phyloP scores from a whole-genome alignment of 2,329 filamentous ascomycete species.

The Colletotrichum australisinense region DNA sequence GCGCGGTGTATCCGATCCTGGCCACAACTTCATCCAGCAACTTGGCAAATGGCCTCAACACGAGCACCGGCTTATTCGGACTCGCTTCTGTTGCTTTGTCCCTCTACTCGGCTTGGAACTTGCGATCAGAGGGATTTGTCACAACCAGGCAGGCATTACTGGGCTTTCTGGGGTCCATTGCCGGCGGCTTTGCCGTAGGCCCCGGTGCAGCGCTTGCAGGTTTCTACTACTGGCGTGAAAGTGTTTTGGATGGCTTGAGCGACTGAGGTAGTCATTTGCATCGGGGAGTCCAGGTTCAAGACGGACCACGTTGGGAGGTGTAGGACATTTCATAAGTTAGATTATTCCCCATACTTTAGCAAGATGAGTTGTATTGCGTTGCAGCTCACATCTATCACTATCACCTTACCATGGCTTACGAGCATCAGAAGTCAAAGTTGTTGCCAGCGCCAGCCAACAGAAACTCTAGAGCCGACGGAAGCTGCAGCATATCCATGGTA shows the following conservation, averaged over 20 bases:
- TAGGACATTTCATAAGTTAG: no score
- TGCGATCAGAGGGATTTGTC: background rate
- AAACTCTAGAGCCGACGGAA: slow-evolving; percentile 45
- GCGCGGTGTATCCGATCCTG: background rate
- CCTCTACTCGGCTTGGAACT: background rate
- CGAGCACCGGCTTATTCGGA: slow-evolving; percentile 29
- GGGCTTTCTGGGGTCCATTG: background rate
- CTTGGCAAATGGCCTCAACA: background rate
- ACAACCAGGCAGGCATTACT: background rate
- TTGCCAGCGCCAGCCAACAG: slow-evolving; percentile 43
- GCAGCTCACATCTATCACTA: no score
- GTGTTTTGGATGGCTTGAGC: background rate
- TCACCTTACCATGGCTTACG: no score
- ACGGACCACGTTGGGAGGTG: background rate
- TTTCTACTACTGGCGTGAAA: slow-evolving; percentile 20
- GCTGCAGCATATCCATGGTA: slow-evolving; percentile 39
- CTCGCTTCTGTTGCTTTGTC: background rate
- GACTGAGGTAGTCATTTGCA: background rate
- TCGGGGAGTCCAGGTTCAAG: no score
- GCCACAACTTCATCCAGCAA: background rate
- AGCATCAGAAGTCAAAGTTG: slow-evolving; percentile 20
- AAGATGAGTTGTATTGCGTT: background rate
- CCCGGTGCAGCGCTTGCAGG: background rate
- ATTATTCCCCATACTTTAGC: no score
- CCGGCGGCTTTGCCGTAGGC: background rate